Conservation (phyloP, 495 filamentous ascomycete species). For the Podospora pseudocomata region DNA sequence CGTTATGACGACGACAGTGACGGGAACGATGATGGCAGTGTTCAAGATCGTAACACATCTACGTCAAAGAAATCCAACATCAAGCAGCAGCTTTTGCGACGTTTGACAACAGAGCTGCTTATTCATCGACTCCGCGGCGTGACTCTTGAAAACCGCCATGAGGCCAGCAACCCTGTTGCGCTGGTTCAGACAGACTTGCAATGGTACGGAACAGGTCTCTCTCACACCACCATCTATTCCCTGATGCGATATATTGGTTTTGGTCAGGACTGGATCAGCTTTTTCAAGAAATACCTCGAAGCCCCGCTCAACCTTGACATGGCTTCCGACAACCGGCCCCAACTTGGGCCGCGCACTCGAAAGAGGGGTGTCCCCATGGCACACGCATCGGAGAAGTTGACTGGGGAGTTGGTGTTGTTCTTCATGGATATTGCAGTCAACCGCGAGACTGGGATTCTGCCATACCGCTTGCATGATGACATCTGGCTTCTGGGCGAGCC, state of each 20-base stretch:
- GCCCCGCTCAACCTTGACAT: constrained; percentile 56
- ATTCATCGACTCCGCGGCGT: constrained; percentile 44
- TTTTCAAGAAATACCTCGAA: constrained; percentile 60
- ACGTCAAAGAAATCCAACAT: constrained; percentile 31
- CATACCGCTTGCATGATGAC: constrained; percentile 67
- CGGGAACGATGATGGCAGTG: background rate
- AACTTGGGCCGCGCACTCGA: constrained; percentile 39
- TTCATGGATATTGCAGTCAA: constrained; percentile 66
- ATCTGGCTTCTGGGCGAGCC: constrained; percentile 66
- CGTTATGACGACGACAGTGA: constrained; percentile 21
- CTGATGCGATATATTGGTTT: constrained; percentile 61
- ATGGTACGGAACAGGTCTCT: constrained; percentile 56
- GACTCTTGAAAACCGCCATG: constrained; percentile 19
- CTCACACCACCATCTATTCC: constrained; percentile 57
- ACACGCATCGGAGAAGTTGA: constrained; percentile 57
- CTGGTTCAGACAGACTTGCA: constrained; percentile 62
- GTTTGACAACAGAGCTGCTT: constrained; percentile 57
- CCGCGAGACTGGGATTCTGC: constrained; percentile 50
- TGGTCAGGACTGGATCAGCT: constrained; percentile 53
- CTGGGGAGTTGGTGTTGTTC: constrained; percentile 62
- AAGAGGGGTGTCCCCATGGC: constrained; percentile 60
- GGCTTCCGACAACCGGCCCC: constrained; percentile 43
- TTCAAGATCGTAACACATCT: background rate
- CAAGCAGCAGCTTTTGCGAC: constrained; percentile 59
- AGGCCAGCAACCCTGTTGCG: constrained; percentile 50